A percentile compares a stretch with the other conserved stretches of the same genome.
phyloP scores from a whole-genome alignment of 2,329 filamentous ascomycete species.

The Fusarium graminum region DNA sequence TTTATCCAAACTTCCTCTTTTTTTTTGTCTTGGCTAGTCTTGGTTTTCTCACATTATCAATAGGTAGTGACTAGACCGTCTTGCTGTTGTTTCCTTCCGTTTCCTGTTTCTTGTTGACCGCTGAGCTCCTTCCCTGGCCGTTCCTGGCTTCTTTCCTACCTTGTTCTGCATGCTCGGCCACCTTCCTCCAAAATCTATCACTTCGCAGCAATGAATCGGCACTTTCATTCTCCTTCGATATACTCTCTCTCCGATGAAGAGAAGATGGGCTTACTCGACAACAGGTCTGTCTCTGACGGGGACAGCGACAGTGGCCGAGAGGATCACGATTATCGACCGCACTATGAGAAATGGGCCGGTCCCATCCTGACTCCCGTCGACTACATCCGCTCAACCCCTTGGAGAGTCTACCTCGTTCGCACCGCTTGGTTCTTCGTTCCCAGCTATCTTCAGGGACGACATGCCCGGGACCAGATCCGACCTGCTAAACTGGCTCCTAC shows the following conservation, averaged over 20 bases:
- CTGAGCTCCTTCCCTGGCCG: conserved; percentile 10
- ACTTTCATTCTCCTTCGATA: conserved; percentile 51
- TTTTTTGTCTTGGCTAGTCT: conserved; percentile 7
- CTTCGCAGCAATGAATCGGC: conserved; percentile 55
- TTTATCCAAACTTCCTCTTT: conserved; percentile 7
- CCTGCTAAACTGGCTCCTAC: conserved; percentile 63
- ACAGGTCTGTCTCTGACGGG: conserved; percentile 57
- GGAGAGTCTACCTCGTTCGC: conserved; percentile 56
- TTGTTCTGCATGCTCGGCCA: not conserved
- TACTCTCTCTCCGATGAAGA: conserved; percentile 58
- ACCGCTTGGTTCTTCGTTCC: conserved; percentile 63
- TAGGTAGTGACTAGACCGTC: conserved; percentile 2
- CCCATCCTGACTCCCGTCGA: conserved; percentile 49
- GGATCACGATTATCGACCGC: conserved; percentile 56
- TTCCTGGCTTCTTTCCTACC: conserved; percentile 9
- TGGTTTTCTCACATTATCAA: conserved; percentile 4
- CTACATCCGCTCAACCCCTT: conserved; percentile 53
- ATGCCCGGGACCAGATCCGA: conserved; percentile 58
- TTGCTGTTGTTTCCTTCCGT: conserved; percentile 33
- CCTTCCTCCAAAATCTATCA: conserved; percentile 15
- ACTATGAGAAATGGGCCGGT: conserved; percentile 52
- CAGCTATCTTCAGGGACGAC: conserved; percentile 64
- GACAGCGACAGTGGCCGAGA: conserved; percentile 58
- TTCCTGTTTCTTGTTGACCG: conserved; percentile 19
- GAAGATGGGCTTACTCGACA: conserved; percentile 60